Conservation (phyloP, 495 filamentous ascomycete genomes). For the Hyaloscypha finlandica region DNA sequence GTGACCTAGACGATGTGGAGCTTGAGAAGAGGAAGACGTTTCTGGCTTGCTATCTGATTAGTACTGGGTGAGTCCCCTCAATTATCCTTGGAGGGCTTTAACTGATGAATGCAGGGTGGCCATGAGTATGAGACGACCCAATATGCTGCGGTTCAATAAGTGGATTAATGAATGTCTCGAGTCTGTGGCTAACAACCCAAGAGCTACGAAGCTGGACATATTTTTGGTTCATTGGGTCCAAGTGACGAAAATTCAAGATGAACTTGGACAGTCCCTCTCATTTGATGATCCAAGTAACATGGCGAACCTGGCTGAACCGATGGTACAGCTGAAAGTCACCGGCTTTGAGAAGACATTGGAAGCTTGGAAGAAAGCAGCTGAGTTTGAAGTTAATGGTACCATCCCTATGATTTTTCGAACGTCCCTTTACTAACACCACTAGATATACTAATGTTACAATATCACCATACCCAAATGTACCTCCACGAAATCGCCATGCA, state of each 20-base stretch:
- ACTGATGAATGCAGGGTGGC: conserved; percentile 41
- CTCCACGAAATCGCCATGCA: conserved; percentile 54
- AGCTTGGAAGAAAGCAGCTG: conserved; percentile 45
- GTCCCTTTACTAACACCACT: neutral
- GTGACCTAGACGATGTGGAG: conserved; percentile 38
- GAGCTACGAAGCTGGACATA: conserved; percentile 38
- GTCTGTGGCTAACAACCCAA: conserved; percentile 41
- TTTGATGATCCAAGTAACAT: conserved; percentile 51
- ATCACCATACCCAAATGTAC: conserved; percentile 46
- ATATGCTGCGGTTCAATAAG: conserved; percentile 50
- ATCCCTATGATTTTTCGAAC: neutral
- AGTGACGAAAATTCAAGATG: conserved; percentile 49
- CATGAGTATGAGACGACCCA: conserved; percentile 52
- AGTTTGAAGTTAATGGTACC: conserved; percentile 43
- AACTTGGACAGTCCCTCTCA: conserved; percentile 48
- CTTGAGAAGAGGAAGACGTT: conserved; percentile 48
- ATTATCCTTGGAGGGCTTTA: neutral
- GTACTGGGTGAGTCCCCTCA: conserved; percentile 40
- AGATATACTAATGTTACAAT: conserved; percentile 50
- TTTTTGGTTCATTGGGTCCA: conserved; percentile 48
- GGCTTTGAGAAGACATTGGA: conserved; percentile 51
- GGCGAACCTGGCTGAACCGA: conserved; percentile 45
- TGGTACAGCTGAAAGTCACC: conserved; percentile 47
- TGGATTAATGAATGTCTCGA: conserved; percentile 51
- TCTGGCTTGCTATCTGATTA: conserved; percentile 49